These are phyloP conservation scores for Ceratocystis albifundus DNA, from an alignment of 2,329 filamentous ascomycete species.

Conservation along the genomic window DNA sequence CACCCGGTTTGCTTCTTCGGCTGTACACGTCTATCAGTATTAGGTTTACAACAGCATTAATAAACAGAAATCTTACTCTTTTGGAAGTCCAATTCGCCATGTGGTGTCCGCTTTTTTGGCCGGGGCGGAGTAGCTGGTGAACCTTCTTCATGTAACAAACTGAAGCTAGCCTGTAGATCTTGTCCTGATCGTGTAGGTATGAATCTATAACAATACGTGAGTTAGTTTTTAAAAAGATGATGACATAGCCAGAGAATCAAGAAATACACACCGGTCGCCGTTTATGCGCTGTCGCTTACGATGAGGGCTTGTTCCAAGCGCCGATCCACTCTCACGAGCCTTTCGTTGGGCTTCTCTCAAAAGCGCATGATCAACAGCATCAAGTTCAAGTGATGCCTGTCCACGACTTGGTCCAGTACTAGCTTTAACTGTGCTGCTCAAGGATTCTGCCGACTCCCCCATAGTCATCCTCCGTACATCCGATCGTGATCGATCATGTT, in stretches of 20 bases:
- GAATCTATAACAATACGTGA: conserved; percentile 49
- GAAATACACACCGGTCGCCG: conserved; percentile 43
- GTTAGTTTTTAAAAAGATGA: conserved; percentile 26
- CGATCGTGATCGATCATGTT: conserved; percentile 19
- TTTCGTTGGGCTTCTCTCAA: conserved; percentile 40
- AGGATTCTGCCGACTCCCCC: conserved; percentile 19
- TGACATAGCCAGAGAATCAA: neutral
- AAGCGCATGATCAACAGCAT: conserved; percentile 41
- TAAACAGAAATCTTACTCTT: conserved; percentile 50
- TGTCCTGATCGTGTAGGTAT: conserved; percentile 90
- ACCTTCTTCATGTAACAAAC: conserved; percentile 78
- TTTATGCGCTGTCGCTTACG: conserved; percentile 50
- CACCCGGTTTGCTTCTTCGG: conserved; percentile 87
- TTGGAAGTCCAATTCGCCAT: conserved; percentile 88
- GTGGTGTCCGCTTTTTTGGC: conserved; percentile 70
- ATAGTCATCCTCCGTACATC: conserved; percentile 15
- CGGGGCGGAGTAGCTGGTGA: conserved; percentile 85
- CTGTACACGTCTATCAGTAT: conserved; percentile 32
- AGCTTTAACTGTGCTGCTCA: conserved; percentile 4
- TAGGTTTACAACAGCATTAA: neutral
- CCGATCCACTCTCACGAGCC: conserved; percentile 35
- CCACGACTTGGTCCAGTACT: conserved; percentile 27
- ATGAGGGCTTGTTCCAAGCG: conserved; percentile 43
- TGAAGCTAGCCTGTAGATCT: conserved; percentile 88
- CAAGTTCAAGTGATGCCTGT: conserved; percentile 37